Base-by-base conservation (phyloP, 2,329 filamentous ascomycete species). In the Zalaria obscura region DNA sequence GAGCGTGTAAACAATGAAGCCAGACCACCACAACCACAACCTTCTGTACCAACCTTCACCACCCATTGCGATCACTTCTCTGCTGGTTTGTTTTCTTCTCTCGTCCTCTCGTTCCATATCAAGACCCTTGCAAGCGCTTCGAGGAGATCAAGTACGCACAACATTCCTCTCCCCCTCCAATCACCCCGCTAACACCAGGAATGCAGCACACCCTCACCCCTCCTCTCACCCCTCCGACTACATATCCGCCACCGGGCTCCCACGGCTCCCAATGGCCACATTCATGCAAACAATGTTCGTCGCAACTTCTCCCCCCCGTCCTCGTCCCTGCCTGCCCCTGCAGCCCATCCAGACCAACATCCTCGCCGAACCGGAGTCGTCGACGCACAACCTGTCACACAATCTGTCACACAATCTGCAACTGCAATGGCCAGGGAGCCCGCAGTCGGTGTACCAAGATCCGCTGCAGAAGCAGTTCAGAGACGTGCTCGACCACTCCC, bases 241-340 rank as follows among this genome's bases (percentile, higher is more conserved):
- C 18, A 36, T 25, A 7, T 9, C 35, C 33, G 6, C 40, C 8
- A 26, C 27, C 27, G 35, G 35, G 10, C n/a, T 9, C 10, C 37
- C 37, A 18, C 18, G 7, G 26, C 40, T 38, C 49, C 68, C 55
- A 52, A 86, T 85, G 82, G 75, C 80, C 58, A 82, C 80, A 51
- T 83, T 87, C 66, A 80, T 87, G 58, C 84, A 80, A 52, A 87
- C 83, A 60, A 83, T 85, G 80, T 85, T 70, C 66, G 79, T 83
- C 49, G 55, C 53, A 48, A 49, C 55, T 46, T 61, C 61, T 45
- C 52, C 55, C 41, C 51, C 51, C 45, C 55, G 59, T 50, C 49
- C 60, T 53, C 44, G 51, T 42, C 44, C 47, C 26, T 57, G 56
- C 41, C 55, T 57, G 41, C 50, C 62, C 41, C 54, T 69, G 50